phyloP scores from a whole-genome alignment of 495 filamentous ascomycete genomes.

The Chaetomium cochliodes region DNA sequence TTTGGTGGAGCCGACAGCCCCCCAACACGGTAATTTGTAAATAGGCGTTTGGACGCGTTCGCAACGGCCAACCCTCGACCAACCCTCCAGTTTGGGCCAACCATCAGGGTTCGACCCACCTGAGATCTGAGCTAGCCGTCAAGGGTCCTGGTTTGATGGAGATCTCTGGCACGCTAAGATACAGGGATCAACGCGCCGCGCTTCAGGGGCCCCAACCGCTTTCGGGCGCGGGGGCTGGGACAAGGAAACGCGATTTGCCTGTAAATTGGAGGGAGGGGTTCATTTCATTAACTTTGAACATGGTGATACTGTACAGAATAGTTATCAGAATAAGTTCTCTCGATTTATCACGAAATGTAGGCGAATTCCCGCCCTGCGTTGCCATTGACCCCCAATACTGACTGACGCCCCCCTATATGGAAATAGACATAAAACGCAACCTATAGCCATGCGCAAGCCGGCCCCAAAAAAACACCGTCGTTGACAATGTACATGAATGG shows the following conservation, averaged over 20 bases:
- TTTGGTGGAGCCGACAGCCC: not conserved
- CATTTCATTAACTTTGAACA: not conserved
- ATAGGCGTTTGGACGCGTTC: conserved; percentile 7
- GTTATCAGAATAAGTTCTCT: no score
- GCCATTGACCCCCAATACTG: not conserved
- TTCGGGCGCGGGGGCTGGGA: not conserved
- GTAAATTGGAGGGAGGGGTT: no score
- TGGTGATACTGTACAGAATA: no score
- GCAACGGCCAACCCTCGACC: conserved; percentile 8
- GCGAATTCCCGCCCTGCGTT: not conserved
- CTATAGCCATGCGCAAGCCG: not conserved
- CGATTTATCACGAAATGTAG: no score
- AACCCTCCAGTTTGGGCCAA: not conserved
- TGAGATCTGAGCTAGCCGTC: not conserved
- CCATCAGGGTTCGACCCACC: conserved; percentile 2
- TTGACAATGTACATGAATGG: conserved; percentile 11
- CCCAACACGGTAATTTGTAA: conserved; percentile 13
- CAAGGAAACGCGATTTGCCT: conserved; percentile 5
- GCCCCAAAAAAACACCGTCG: not conserved
- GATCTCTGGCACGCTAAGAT: not conserved
- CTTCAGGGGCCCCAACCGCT: not conserved
- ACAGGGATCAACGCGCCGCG: conserved; percentile 17
- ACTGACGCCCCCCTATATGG: not conserved
- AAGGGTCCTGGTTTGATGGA: no score
- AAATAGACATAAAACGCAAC: not conserved